These are phyloP conservation scores for Pichia sp. DNA, from an alignment of 1,139 yeast genomes.

Conservation along the genomic window DNA sequence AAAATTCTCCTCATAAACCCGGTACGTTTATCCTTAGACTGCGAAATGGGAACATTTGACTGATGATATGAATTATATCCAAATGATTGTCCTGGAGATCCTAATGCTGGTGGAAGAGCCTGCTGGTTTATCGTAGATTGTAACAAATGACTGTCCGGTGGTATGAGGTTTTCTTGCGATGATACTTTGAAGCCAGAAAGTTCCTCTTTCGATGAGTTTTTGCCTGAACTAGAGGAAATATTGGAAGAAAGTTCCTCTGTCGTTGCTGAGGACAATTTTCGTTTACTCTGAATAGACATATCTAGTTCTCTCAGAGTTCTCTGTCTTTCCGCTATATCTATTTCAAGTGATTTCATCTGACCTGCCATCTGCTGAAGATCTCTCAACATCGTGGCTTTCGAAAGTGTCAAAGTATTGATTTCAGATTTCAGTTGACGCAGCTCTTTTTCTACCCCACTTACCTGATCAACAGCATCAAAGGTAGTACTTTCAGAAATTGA, in stretches of 20 bases:
- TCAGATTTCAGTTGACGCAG: constrained; percentile 41
- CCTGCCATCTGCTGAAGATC: constrained; percentile 34
- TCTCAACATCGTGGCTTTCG: constrained; percentile 32
- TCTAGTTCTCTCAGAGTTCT: constrained; percentile 24
- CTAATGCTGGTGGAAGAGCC: neutral
- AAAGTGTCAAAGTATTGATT: constrained; percentile 38
- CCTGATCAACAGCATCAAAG: constrained; percentile 11
- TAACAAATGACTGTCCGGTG: neutral
- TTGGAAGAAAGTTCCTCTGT: constrained; percentile 14
- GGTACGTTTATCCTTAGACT: constrained; percentile 19
- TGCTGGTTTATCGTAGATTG: constrained; percentile 3
- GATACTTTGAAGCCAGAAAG: constrained; percentile 1
- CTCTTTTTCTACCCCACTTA: constrained; percentile 34
- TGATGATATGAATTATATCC: constrained; percentile 9
- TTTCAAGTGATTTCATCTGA: constrained; percentile 28
- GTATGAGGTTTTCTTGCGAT: constrained; percentile 3
- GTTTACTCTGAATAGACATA: constrained; percentile 10
- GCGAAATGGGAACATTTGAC: constrained; percentile 8
- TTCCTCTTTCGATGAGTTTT: constrained; percentile 11
- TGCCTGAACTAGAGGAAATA: constrained; percentile 9
- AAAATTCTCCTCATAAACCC: constrained; percentile 31
- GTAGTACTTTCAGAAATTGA: constrained; percentile 25
- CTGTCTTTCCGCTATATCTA: constrained; percentile 25
- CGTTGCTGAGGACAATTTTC: constrained; percentile 7
- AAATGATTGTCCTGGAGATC: constrained; percentile 8